Evolutionary conservation across 1,139 yeast species (phyloP), one percentile per base, ranked within the genome.

Genomic region (Yamadazyma triangularis): DNA sequence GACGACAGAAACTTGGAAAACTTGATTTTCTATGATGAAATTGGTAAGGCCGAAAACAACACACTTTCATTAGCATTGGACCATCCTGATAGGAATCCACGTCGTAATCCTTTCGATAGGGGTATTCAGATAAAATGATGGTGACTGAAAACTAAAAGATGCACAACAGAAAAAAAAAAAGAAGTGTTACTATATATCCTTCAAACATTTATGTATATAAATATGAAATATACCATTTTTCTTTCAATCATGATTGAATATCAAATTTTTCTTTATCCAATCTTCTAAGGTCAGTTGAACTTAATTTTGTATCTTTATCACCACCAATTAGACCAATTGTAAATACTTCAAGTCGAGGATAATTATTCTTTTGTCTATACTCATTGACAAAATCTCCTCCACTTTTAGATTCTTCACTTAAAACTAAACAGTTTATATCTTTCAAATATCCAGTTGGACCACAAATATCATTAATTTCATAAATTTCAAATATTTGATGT

Each of bases 371-470:
- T 4, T 38, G 34, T 41, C 99, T 70, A 25, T 68, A 67, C 11
- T 75, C 62, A 48, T 91, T 91, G 26, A 93, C 80, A 40, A 66
- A 65, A 0, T 62, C 72, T 0, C 87, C 97, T 4, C 98, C 98
- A 12, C 70, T 53, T 0, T 69, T 59, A 0, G 96, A 83, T 48
- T 93, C 98, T 26, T 75, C 67, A 43, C 95, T 85, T 6, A 91
- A 77, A 0, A 89, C 78, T 33, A 93, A 68, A 0, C 88, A 83
- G 43, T 88, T 83, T 26, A 93, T 86, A 24, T 78, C 79, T 14
- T 69, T 67, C 3, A 84, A 67, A n/a, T 72, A 69, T 0, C 89
- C 95, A 0, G 98, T 88, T 2, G 98, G 98, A 0, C 99, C 99
- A 57, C 94, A 88, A 1, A 89, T 73, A 52, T 93, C 98, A 38